phyloP scores from a whole-genome alignment of 179 eudicot genomes.

The Sideroxylon spinosum region DNA sequence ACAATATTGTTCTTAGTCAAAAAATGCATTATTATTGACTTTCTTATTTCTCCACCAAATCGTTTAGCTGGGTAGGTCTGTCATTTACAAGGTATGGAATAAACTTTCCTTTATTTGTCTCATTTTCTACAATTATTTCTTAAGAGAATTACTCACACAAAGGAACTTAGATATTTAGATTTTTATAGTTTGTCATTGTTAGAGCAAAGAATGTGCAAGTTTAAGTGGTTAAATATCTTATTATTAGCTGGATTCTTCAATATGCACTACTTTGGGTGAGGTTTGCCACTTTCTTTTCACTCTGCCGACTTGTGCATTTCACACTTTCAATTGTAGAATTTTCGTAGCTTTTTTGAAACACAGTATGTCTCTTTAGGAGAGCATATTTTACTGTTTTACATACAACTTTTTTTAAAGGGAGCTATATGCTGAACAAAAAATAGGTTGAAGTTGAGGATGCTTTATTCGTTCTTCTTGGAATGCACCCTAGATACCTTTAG shows the following conservation, averaged over 20 bases:
- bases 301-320: background rate
- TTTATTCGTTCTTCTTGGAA: too few relatives aligned
- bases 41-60: constrained; percentile 97
- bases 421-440: background rate
- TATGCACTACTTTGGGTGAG: constrained; percentile 82
- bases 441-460: background rate
- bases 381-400: background rate
- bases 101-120: background rate
- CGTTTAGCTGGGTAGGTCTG: constrained; percentile 93
- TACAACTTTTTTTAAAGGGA: background rate
- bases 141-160: background rate
- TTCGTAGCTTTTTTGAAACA: background rate
- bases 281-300: constrained; percentile 29
- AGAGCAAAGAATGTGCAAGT: constrained; percentile 78
- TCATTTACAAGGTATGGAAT: constrained; percentile 73
- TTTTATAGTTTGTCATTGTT: constrained; percentile 19
- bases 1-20: constrained; percentile 51
- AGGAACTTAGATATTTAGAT: background rate
- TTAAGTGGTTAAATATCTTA: constrained; percentile 76
- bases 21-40: constrained; percentile 83
- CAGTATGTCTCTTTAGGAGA: background rate
- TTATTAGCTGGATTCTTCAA: constrained; percentile 92
- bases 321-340: background rate
- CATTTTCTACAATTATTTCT: constrained; percentile 1
- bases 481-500: too few relatives aligned